These are phyloP conservation scores for Phytophthora tubulina DNA, from an alignment of 352 stramenopile genomes.

Conservation along the genomic window DNA sequence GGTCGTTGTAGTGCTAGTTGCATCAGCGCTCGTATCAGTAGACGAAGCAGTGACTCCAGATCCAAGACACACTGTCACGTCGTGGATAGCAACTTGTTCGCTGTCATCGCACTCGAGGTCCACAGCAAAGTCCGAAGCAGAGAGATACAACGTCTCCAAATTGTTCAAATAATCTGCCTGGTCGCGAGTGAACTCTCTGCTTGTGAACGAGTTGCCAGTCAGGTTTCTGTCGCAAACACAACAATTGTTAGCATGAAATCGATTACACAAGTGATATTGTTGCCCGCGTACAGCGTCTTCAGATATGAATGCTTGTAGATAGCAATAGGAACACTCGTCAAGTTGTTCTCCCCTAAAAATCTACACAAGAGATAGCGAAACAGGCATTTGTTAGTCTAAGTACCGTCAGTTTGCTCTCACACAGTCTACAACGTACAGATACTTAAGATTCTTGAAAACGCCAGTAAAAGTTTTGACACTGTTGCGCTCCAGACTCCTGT, in stretches of 20 bases:
- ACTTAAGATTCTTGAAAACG: constrained; percentile 59
- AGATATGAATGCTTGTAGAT: constrained; percentile 62
- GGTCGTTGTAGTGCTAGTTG: constrained; percentile 23
- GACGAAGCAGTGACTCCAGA: constrained; percentile 35
- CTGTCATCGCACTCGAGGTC: constrained; percentile 35
- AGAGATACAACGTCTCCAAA: constrained; percentile 43
- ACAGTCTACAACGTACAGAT: constrained; percentile 35
- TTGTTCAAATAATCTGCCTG: constrained; percentile 39
- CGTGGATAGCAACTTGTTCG: constrained; percentile 35
- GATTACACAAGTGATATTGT: not conserved
- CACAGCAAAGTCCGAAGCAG: constrained; percentile 40
- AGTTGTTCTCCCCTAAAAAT: constrained; percentile 59
- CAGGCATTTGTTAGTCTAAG: not conserved
- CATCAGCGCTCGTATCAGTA: constrained; percentile 14
- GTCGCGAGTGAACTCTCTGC: constrained; percentile 47
- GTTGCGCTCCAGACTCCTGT: constrained; percentile 60
- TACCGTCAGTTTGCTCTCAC: too few species aligned
- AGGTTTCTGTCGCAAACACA: constrained; percentile 34
- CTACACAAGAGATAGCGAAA: constrained; percentile 2
- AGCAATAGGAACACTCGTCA: constrained; percentile 52
- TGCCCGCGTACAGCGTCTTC: constrained; percentile 40
- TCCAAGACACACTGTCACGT: constrained; percentile 36
- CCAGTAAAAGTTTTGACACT: constrained; percentile 55
- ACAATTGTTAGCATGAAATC: not conserved
- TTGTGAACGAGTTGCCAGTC: constrained; percentile 46